phyloP scores from a whole-genome alignment of 176 grass and related monocot genomes.

The Paspalum notatum region DNA sequence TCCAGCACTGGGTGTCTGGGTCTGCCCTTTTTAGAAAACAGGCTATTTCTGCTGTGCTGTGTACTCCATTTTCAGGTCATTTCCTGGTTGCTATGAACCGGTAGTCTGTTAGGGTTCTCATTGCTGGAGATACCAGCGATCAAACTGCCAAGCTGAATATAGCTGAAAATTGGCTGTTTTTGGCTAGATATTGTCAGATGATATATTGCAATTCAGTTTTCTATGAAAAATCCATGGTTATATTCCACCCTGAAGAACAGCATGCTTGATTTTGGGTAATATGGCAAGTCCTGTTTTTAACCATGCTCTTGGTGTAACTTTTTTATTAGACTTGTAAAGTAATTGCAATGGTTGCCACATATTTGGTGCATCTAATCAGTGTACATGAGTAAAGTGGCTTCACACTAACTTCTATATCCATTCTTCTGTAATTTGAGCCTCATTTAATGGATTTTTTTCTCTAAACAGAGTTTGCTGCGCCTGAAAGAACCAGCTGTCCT shows the following conservation, averaged over 20 bases:
- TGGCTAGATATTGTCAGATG: background rate
- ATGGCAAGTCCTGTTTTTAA: too few relatives aligned
- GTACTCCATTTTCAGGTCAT: too few relatives aligned
- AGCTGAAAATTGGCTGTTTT: background rate
- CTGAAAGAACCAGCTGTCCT: slow-evolving; percentile 76
- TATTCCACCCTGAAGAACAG: slow-evolving; percentile 8
- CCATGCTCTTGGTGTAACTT: background rate
- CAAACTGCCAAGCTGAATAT: background rate
- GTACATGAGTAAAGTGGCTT: background rate
- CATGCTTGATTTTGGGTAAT: background rate
- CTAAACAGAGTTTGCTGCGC: slow-evolving; percentile 69
- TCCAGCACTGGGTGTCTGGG: too few relatives aligned
- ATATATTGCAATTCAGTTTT: background rate
- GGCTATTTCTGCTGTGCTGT: too few relatives aligned
- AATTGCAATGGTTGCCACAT: background rate
- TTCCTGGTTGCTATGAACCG: background rate
- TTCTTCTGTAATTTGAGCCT: slow-evolving; percentile 13
- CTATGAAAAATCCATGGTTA: background rate
- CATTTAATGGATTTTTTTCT: slow-evolving; percentile 28
- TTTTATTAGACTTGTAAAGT: background rate
- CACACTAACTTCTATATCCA: background rate
- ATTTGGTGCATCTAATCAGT: slow-evolving; percentile 3
- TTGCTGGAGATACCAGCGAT: background rate
- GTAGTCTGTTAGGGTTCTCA: background rate
- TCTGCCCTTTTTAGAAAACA: too few relatives aligned